phyloP scores from a whole-genome alignment of 768 basidiomycete species.

The Phlegmacium glaucopus region DNA sequence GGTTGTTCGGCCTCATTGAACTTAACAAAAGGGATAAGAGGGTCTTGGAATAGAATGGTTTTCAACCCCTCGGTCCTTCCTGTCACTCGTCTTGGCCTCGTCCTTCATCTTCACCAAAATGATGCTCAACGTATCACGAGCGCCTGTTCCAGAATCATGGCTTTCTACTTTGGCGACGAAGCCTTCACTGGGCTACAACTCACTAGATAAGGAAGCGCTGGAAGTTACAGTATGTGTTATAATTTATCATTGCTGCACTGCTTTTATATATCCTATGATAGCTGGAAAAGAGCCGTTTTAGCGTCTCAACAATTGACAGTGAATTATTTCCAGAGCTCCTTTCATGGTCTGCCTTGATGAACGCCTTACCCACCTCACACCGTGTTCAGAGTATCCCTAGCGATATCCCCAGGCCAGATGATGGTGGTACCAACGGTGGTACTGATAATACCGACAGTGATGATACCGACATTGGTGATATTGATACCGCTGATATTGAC shows the following conservation, averaged over 20 bases:
- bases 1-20: too few species aligned
- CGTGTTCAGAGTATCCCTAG: slow-evolving; percentile 23
- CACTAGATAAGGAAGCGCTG: slow-evolving; percentile 7
- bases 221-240: slow-evolving; percentile 10
- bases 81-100: slow-evolving; percentile 3
- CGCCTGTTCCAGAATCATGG: slow-evolving; percentile 16
- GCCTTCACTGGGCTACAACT: slow-evolving; percentile 4
- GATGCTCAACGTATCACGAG: slow-evolving; percentile 18
- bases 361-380: slow-evolving; percentile 12
- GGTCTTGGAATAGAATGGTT: neutral
- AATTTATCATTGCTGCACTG: neutral
- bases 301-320: slow-evolving; percentile 21
- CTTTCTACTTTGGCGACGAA: slow-evolving; percentile 5
- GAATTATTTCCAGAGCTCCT: slow-evolving; percentile 27
- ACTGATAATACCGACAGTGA: too few species aligned
- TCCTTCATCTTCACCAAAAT: neutral
- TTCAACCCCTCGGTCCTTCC: slow-evolving; percentile 6
- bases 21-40: neutral
- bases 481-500: slow-evolving; percentile 12
- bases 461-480: too few species aligned
- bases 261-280: slow-evolving; percentile 1
- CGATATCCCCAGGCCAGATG: slow-evolving; percentile 20
- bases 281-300: slow-evolving; percentile 16
- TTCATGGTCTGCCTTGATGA: slow-evolving; percentile 27
- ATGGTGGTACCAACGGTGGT: too few species aligned